Base-by-base conservation (phyloP, 2,329 filamentous ascomycete species). In the Stemphylium lycopersici region DNA sequence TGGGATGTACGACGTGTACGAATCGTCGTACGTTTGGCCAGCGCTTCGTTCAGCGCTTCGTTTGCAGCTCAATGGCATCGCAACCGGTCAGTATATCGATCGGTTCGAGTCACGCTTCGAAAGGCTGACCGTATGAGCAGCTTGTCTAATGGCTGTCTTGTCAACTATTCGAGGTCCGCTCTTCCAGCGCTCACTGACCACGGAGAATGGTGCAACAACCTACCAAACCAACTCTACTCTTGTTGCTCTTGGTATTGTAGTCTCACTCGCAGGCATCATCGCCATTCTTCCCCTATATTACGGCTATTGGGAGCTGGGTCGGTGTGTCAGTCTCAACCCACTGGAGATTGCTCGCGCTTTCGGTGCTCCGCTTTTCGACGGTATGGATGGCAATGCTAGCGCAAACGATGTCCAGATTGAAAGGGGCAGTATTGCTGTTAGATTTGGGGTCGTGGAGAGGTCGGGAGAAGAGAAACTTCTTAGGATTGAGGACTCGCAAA, bases 311-410 rank as follows among this genome's bases (percentile, higher is more conserved):
- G 58, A 65, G 3, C 58, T 74, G 2, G 71, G 70, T 1, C 54
- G 71, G 1, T 40, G 51, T 3, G 61, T 70, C 11, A 69, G 63
- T 31, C 41, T 74, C 41, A 69, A 69, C 55, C 71, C 70, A 6
- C 52, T 74, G 3, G 72, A 74, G 50, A 55, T 71, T 16, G 70
- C 68, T 7, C 57, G 63, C 16, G 71, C 71, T 4, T 75, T 73
- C 55, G 67, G 68, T 8, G 65, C 66, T 4, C 69, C 70, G 22
- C 31, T 75, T 8, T 44, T 73, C 39, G 59, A 63, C 20, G 66
- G 61, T 6, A 15, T 70, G 43, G 67, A 69, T 47, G 65, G 66
- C 2, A 70, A 71, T 44, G 55, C 55, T 13, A 59, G 54, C 10
- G 46, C 65, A 3, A 51, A 55, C 4, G 56, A 59, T 39, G 45